Percentiles rank a stretch among this genome's conserved stretches.
Evolutionary conservation across 768 basidiomycete genomes (phyloP).

Genomic region (Clitopilus hobsonii): DNA sequence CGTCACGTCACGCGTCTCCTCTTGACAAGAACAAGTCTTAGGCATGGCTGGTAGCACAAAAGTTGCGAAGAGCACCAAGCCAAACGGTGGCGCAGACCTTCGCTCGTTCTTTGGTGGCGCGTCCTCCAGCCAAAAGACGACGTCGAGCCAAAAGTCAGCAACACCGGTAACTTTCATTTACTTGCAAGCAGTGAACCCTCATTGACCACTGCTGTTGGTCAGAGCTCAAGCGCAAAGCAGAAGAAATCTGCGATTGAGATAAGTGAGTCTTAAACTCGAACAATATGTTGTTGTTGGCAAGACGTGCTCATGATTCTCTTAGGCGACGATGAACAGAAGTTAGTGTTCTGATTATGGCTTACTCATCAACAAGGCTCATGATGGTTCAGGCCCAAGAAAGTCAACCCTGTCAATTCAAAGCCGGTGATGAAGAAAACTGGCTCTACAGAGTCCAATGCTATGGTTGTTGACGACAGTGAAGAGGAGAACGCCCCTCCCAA

Average conservation of each 20-base stretch:
- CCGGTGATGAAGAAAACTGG: background rate
- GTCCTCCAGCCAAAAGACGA: constrained; percentile 8
- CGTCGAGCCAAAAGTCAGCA: constrained; percentile 6
- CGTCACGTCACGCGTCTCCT: background rate
- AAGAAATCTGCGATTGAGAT: constrained; percentile 23
- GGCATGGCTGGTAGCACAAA: constrained; percentile 17
- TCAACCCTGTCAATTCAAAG: background rate
- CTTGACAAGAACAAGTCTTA: background rate
- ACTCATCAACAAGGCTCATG: background rate
- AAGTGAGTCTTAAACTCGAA: constrained; percentile 12
- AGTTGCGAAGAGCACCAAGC: constrained; percentile 19
- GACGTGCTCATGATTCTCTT: constrained; percentile 11
- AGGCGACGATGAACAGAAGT: constrained; percentile 15
- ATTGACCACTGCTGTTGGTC: background rate
- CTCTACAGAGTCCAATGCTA: constrained; percentile 1
- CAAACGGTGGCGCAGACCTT: constrained; percentile 31
- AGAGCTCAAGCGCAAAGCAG: constrained; percentile 8
- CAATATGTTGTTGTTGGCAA: background rate
- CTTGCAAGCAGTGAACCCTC: background rate
- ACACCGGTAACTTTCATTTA: background rate
- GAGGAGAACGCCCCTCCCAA: constrained; percentile 12
- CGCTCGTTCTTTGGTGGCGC: constrained; percentile 32
- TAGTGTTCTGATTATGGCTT: background rate
- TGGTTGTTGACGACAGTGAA: constrained; percentile 15
- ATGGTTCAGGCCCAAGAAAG: constrained; percentile 1